phyloP scores from a whole-genome alignment of 1,284 basidiomycete species.

The Phaffia rhodozyma region DNA sequence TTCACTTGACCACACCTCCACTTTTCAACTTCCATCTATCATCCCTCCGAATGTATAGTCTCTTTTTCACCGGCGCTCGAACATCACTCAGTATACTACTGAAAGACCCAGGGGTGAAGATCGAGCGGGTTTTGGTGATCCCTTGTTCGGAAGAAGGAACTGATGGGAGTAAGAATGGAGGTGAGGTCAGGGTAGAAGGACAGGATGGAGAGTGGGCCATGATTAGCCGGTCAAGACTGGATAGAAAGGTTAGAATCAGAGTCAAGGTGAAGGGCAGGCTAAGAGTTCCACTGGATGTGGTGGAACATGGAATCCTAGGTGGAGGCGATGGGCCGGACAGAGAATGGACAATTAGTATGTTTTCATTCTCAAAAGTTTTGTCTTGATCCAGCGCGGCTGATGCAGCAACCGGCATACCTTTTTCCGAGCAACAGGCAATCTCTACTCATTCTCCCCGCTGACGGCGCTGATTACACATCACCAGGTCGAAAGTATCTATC shows the following conservation, averaged over 20 bases:
- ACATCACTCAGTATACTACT: constrained; percentile 1
- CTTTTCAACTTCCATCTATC: constrained; percentile 18
- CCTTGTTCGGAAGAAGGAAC: neutral
- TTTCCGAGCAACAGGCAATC: constrained; percentile 9
- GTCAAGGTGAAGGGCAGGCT: constrained; percentile 10
- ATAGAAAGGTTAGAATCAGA: constrained; percentile 8
- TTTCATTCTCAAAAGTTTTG: neutral
- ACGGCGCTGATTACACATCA: constrained; percentile 33
- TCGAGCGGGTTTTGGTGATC: constrained; percentile 10
- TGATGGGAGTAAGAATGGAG: neutral
- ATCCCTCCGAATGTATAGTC: neutral
- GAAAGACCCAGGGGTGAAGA: constrained; percentile 2
- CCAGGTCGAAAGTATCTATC: constrained; percentile 36
- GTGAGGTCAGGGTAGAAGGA: neutral
- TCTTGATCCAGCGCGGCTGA: neutral
- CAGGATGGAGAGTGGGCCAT: neutral
- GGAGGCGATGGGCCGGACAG: constrained; percentile 5
- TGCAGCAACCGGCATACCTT: neutral
- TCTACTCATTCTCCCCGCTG: constrained; percentile 36
- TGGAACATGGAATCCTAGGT: neutral
- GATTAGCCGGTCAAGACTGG: constrained; percentile 2
- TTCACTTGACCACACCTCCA: constrained; percentile 30
- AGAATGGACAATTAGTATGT: constrained; percentile 19
- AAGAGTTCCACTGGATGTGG: neutral
- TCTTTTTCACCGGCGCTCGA: constrained; percentile 9